Percentiles rank a stretch among this genome's conserved stretches.
Evolutionary conservation across 805 yeast species (phyloP).

Genomic region (Lachancea lanzarotensis): DNA sequence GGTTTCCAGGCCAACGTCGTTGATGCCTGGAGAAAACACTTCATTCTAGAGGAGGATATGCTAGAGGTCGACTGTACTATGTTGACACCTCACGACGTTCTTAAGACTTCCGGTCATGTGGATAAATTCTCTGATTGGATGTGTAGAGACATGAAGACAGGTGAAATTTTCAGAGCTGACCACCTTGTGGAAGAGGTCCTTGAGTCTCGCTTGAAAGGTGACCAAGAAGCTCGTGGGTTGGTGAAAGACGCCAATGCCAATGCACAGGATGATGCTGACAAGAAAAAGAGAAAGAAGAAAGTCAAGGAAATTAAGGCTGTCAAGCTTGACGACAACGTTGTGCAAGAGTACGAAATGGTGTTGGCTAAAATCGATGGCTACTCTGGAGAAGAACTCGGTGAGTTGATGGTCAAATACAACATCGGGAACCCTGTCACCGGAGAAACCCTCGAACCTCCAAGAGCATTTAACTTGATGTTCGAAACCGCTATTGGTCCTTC

Average conservation of each 20-base stretch:
- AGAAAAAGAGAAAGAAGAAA: constrained; percentile 91
- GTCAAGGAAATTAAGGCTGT: constrained; percentile 90
- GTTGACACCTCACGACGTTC: constrained; percentile 95
- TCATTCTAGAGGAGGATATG: constrained; percentile 96
- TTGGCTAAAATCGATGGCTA: constrained; percentile 94
- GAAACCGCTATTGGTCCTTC: constrained; percentile 99
- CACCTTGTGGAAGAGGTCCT: constrained; percentile 96
- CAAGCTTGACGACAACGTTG: constrained; percentile 75
- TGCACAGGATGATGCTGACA: constrained; percentile 66
- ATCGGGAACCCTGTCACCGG: constrained; percentile 91
- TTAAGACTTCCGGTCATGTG: constrained; percentile 98
- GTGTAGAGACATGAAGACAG: constrained; percentile 92
- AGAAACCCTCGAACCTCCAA: constrained; percentile 80
- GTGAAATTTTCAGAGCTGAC: constrained; percentile 98
- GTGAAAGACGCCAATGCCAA: constrained; percentile 46
- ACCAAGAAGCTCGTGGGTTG: constrained; percentile 90
- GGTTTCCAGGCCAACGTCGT: constrained; percentile 93
- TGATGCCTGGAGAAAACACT: constrained; percentile 97
- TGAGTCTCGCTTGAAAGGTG: constrained; percentile 94
- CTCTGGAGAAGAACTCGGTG: constrained; percentile 89
- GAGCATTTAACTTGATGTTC: constrained; percentile 96
- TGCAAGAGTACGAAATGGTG: constrained; percentile 74
- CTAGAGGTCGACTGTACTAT: constrained; percentile 96
- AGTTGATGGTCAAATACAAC: constrained; percentile 71
- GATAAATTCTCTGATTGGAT: constrained; percentile 99